Conservation (phyloP, 2,329 filamentous ascomycete genomes). For the Aureobasidium sp. region DNA sequence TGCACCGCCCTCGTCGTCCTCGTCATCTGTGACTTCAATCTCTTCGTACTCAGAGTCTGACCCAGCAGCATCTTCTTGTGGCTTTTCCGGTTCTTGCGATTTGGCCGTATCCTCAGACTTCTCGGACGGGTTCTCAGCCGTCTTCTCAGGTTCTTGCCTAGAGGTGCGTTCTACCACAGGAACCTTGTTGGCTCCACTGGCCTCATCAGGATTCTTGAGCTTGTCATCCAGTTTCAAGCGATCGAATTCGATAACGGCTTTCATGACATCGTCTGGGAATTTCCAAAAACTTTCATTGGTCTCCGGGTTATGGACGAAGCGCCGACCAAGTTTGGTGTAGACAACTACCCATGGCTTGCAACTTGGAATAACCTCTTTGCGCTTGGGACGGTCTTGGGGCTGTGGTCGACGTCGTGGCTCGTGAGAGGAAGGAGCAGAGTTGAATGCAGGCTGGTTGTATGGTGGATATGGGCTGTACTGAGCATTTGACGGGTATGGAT, state of each 20-base stretch:
- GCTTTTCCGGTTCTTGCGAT: neutral
- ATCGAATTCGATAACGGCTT: slow-evolving; percentile 63
- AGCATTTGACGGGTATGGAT: neutral
- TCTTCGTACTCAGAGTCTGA: slow-evolving; percentile 58
- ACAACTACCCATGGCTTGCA: slow-evolving; percentile 85
- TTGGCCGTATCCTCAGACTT: slow-evolving; percentile 17
- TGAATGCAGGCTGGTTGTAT: neutral
- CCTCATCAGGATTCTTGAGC: slow-evolving; percentile 32
- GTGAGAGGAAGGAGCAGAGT: neutral
- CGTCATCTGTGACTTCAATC: slow-evolving; percentile 61
- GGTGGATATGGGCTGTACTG: neutral
- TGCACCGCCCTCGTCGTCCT: slow-evolving; percentile 39
- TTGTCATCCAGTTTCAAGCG: slow-evolving; percentile 63
- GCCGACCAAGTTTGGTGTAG: slow-evolving; percentile 80
- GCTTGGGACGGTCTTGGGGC: slow-evolving; percentile 71
- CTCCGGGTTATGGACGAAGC: slow-evolving; percentile 81
- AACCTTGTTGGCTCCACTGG: slow-evolving; percentile 21
- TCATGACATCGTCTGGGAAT: slow-evolving; percentile 80
- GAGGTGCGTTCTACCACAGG: slow-evolving; percentile 17
- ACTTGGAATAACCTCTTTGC: slow-evolving; percentile 70
- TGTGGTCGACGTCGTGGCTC: slow-evolving; percentile 58
- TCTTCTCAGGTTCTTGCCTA: slow-evolving; percentile 25
- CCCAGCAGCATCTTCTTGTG: slow-evolving; percentile 29
- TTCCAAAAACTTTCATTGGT: slow-evolving; percentile 94
- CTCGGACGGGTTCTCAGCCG: slow-evolving; percentile 20